Evolutionary conservation across 768 basidiomycete species (phyloP).

Genomic region (Mycena haematopus): DNA sequence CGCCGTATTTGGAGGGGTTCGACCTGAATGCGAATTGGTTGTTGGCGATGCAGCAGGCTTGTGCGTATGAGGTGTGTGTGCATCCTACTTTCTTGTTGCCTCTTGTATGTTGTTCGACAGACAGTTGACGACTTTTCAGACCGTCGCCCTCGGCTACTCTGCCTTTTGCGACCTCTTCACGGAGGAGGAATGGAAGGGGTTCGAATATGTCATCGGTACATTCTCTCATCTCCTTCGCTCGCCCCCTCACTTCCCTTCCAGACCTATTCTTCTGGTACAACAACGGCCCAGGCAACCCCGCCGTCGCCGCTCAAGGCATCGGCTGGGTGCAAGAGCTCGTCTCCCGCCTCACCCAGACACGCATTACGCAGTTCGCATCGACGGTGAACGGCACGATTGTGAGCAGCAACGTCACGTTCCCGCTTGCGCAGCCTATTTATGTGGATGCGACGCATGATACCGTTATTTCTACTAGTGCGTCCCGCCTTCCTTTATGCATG

Average conservation of each 20-base stretch:
- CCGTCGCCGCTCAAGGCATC: constrained; percentile 64
- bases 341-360: constrained; percentile 69
- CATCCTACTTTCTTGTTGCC: not conserved
- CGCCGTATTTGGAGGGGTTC: constrained; percentile 55
- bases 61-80: constrained; percentile 69
- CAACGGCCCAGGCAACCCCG: constrained; percentile 72
- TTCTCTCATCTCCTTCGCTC: not conserved
- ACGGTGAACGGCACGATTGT: constrained; percentile 75
- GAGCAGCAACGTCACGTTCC: constrained; percentile 57
- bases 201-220: constrained; percentile 60
- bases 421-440: constrained; percentile 63
- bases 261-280: constrained; percentile 69
- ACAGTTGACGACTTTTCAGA: constrained; percentile 44
- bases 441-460: constrained; percentile 82
- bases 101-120: not conserved
- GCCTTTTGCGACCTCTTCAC: constrained; percentile 81
- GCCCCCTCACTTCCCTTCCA: constrained; percentile 9
- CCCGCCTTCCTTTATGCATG: not conserved
- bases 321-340: constrained; percentile 77
- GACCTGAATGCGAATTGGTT: constrained; percentile 57
- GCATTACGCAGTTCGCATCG: constrained; percentile 58
- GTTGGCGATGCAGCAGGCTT: constrained; percentile 69
- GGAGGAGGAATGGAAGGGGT: constrained; percentile 81
- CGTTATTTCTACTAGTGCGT: constrained; percentile 65
- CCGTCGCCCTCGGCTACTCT: constrained; percentile 80